These are phyloP conservation scores for Aurinia saxatilis DNA, from an alignment of 345 rosid species.

Conservation along the genomic window DNA sequence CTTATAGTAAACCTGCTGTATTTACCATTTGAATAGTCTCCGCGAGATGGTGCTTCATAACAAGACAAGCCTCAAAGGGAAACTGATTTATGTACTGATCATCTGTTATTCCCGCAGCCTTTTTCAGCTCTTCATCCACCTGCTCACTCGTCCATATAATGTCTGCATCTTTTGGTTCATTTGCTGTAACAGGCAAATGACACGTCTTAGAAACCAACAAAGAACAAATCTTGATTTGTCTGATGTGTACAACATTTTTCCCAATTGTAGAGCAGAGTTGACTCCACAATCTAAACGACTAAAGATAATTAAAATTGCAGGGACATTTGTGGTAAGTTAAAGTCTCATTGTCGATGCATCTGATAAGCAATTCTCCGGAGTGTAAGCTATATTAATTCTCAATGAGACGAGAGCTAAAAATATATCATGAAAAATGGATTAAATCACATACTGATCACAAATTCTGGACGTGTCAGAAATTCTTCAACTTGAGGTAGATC, in stretches of 20 bases:
- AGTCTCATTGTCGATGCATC: background rate
- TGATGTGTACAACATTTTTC: background rate
- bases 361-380: background rate
- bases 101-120: slow-evolving; percentile 65
- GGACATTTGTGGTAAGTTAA: background rate
- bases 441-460: slow-evolving; percentile 61
- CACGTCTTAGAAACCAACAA: slow-evolving; percentile 7
- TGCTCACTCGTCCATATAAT: slow-evolving; percentile 90
- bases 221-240: background rate
- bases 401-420: slow-evolving; percentile 4
- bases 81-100: slow-evolving; percentile 73
- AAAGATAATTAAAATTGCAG: background rate
- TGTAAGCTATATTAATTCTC: background rate
- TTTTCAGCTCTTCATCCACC: slow-evolving; percentile 76
- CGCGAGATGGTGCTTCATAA: slow-evolving; percentile 98
- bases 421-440: slow-evolving; percentile 7
- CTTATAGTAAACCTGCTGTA: background rate
- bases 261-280: background rate
- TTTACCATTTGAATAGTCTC: slow-evolving; percentile 78
- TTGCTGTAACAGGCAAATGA: slow-evolving; percentile 38
- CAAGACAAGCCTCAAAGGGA: slow-evolving; percentile 93
- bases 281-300: background rate
- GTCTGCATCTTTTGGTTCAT: slow-evolving; percentile 74
- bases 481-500: slow-evolving; percentile 92
- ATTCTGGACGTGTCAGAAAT: slow-evolving; percentile 70